phyloP scores from a whole-genome alignment of 345 rosid genomes.

The Turritis glabra region DNA sequence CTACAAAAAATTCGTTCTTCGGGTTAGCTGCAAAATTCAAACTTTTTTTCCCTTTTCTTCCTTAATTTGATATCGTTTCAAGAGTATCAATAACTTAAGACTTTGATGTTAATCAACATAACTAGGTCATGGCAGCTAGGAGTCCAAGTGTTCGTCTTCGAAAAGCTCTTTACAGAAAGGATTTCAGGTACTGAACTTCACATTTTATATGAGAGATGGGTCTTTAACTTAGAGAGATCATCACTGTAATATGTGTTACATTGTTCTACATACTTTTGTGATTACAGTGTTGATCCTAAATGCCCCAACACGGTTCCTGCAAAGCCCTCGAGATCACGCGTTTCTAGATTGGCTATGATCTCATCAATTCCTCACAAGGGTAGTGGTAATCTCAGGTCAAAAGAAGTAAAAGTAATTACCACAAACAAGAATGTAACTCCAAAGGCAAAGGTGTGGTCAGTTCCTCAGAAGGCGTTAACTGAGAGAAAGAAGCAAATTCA shows the following conservation, averaged over 20 bases:
- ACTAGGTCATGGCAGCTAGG: slow-evolving; percentile 95
- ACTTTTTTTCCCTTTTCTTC: background rate
- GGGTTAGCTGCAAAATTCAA: slow-evolving; percentile 52
- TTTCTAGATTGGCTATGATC: slow-evolving; percentile 67
- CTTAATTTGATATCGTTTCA: background rate
- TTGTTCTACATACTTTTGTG: background rate
- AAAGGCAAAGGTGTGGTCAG: slow-evolving; percentile 41
- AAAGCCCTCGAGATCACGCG: slow-evolving; percentile 66
- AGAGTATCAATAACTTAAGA: background rate
- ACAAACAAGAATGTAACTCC: slow-evolving; percentile 49
- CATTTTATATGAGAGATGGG: background rate
- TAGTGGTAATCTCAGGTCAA: slow-evolving; percentile 31
- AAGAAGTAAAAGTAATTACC: slow-evolving; percentile 42
- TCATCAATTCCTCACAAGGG: slow-evolving; percentile 66
- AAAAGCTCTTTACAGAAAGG: slow-evolving; percentile 56
- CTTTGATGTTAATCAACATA: slow-evolving; percentile 24
- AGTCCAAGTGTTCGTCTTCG: slow-evolving; percentile 81
- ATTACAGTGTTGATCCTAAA: slow-evolving; percentile 46
- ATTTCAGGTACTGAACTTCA: slow-evolving; percentile 44
- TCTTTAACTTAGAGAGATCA: background rate
- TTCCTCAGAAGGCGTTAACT: slow-evolving; percentile 54
- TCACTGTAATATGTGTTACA: slow-evolving; percentile 7
- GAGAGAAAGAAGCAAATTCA: slow-evolving; percentile 46
- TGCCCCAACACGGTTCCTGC: slow-evolving; percentile 88
- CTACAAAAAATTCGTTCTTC: slow-evolving; percentile 78